Evolutionary conservation across 2,329 filamentous ascomycete genomes (phyloP).

Genomic region (Alternaria atra): DNA sequence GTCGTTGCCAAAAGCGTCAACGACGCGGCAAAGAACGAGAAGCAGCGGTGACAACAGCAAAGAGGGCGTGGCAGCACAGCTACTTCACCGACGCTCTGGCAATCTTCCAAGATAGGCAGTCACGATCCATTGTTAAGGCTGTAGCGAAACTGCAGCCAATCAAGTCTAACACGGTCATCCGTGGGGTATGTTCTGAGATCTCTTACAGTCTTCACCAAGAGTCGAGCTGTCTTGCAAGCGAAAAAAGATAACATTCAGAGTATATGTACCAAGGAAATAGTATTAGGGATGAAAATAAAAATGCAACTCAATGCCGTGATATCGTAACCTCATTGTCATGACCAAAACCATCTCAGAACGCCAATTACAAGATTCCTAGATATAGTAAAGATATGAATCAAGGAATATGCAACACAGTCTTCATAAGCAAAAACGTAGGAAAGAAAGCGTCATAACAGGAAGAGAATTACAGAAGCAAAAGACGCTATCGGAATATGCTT

Average conservation of each 20-base stretch:
- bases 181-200: not conserved
- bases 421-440: not conserved
- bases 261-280: constrained; percentile 1
- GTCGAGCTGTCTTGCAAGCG: not conserved
- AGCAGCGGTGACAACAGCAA: constrained; percentile 1
- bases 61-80: not conserved
- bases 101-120: not conserved
- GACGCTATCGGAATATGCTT: constrained; percentile 39
- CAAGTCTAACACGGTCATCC: not conserved
- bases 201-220: not conserved
- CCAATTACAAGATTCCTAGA: not conserved
- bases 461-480: constrained; percentile 3
- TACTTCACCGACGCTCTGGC: not conserved
- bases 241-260: not conserved
- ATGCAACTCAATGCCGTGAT: not conserved
- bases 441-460: not conserved
- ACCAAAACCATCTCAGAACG: not conserved
- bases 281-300: not conserved
- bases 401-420: not conserved
- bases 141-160: not conserved
- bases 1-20: not conserved
- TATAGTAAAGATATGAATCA: not conserved
- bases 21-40: constrained; percentile 5
- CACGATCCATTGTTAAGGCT: not conserved
- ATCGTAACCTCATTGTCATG: constrained; percentile 6